These are phyloP conservation scores for Neolecta irregularis DNA, from an alignment of 1,139 yeast genomes.

Conservation along the genomic window DNA sequence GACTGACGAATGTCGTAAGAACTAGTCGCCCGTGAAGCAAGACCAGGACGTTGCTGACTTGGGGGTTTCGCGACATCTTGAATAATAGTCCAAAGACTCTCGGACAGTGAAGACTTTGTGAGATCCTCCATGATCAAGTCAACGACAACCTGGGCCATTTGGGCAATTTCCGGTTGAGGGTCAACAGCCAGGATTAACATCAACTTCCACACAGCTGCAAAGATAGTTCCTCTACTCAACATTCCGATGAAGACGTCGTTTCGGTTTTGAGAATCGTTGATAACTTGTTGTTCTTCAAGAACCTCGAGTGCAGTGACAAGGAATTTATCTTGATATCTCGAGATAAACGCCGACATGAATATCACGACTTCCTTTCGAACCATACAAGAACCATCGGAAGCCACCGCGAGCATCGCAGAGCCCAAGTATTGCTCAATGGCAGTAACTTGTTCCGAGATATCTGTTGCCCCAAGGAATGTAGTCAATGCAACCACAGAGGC, in stretches of 20 bases:
- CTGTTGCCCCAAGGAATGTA: conserved; percentile 36
- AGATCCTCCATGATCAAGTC: conserved; percentile 57
- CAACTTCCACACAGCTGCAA: conserved; percentile 77
- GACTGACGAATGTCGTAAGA: conserved; percentile 5
- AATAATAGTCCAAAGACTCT: conserved; percentile 42
- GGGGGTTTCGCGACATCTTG: conserved; percentile 6
- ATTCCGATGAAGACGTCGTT: conserved; percentile 6
- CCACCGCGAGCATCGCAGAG: conserved; percentile 31
- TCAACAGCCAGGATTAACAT: conserved; percentile 69
- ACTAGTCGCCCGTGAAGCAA: conserved; percentile 5
- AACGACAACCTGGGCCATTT: conserved; percentile 56
- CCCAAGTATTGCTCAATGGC: conserved; percentile 30
- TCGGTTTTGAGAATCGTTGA: conserved; percentile 28
- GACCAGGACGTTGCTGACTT: conserved; percentile 3
- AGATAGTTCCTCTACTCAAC: conserved; percentile 64
- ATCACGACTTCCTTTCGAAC: conserved; percentile 75
- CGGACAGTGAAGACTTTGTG: conserved; percentile 47
- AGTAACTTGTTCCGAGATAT: conserved; percentile 25
- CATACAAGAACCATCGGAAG: conserved; percentile 79
- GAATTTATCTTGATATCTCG: conserved; percentile 57
- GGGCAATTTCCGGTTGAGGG: conserved; percentile 71
- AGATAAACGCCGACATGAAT: conserved; percentile 59
- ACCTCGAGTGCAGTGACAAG: conserved; percentile 79
- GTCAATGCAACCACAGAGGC: conserved; percentile 66
- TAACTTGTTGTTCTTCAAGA: conserved; percentile 61